Conservation (phyloP, 2,329 filamentous ascomycete species). For the Bretziella fagacearum region DNA sequence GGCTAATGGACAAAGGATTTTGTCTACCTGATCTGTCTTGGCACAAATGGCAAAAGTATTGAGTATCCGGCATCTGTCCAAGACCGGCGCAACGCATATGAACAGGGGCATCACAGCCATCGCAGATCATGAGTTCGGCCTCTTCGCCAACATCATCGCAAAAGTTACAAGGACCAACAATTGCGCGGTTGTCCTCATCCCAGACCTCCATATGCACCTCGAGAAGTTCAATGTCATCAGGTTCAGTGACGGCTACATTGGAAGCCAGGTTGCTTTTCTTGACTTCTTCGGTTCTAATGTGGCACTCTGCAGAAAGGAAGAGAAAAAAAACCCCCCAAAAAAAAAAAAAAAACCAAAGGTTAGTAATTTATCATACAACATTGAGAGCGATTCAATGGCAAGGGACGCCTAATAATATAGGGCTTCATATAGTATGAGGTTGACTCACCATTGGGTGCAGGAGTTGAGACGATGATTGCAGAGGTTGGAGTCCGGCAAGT, state of each 20-base stretch:
- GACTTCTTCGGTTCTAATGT: background rate
- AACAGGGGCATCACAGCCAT: background rate
- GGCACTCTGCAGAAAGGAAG: too few relatives aligned
- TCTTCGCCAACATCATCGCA: background rate
- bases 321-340: too few relatives aligned
- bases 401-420: background rate
- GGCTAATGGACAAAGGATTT: background rate
- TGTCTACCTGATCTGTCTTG: background rate
- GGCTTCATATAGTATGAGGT: background rate
- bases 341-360: too few relatives aligned
- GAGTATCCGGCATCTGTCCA: background rate
- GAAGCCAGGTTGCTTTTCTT: background rate
- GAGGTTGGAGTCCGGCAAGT: slow-evolving; percentile 92
- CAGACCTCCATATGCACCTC: background rate
- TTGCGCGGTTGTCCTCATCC: slow-evolving; percentile 5
- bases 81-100: background rate
- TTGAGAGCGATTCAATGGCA: too few relatives aligned
- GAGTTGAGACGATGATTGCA: slow-evolving; percentile 50
- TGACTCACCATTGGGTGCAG: slow-evolving; percentile 53
- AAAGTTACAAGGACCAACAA: background rate
- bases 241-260: background rate
- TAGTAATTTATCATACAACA: too few relatives aligned
- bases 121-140: slow-evolving; percentile 1
- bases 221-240: background rate
- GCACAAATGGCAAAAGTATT: background rate